A percentile compares a stretch with the other conserved stretches of the same genome.
These are phyloP conservation scores for Conticribra guillardii DNA, from an alignment of 108 stramenopile species.

Conservation along the genomic window DNA sequence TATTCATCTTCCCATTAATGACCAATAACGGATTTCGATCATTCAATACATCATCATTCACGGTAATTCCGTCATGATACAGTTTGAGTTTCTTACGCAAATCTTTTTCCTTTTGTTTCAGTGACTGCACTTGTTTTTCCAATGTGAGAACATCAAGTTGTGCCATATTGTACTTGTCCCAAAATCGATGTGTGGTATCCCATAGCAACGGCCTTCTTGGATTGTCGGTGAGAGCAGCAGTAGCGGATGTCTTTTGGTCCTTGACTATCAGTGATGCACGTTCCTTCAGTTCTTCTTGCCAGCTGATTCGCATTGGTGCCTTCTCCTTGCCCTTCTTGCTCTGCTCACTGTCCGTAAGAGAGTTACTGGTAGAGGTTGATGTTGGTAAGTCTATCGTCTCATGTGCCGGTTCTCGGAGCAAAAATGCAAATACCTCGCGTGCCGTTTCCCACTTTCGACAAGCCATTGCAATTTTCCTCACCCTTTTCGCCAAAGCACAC, in stretches of 20 bases:
- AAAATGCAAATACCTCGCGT: constrained; percentile 40
- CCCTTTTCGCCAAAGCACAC: constrained; percentile 40
- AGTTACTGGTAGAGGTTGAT: background rate
- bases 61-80: constrained; percentile 41
- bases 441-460: constrained; percentile 41
- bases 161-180: constrained; percentile 52
- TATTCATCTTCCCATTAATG: constrained; percentile 48
- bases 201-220: constrained; percentile 16
- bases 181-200: constrained; percentile 35
- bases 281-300: background rate
- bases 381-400: background rate
- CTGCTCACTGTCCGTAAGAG: no score
- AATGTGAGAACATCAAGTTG: constrained; percentile 31
- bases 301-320: background rate
- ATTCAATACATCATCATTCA: constrained; percentile 51
- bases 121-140: constrained; percentile 12
- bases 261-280: background rate
- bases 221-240: no score
- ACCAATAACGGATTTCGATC: constrained; percentile 44
- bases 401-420: constrained; percentile 15
- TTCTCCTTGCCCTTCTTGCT: background rate
- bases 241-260: no score
- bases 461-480: constrained; percentile 33
- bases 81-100: constrained; percentile 32
- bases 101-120: constrained; percentile 38